A percentile compares a stretch with the other conserved stretches of the same genome.
Conservation (phyloP, 305 asterid genomes). For the Fraxinus paxiana region DNA sequence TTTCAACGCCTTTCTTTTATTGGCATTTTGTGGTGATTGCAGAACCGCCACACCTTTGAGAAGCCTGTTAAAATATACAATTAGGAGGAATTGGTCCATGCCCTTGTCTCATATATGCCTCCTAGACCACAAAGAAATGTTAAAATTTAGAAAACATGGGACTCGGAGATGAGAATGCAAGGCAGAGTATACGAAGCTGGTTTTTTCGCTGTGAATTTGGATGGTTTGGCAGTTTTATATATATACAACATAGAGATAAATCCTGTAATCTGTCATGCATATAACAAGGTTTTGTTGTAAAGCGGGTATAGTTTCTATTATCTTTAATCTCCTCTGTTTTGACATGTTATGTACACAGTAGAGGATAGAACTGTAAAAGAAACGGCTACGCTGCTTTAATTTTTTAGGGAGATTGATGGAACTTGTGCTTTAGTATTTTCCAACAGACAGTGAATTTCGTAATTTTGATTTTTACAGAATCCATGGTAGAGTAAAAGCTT, state of each 20-base stretch:
- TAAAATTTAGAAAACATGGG: neutral
- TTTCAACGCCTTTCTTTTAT: neutral
- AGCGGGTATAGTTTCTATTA: slow-evolving; percentile 2
- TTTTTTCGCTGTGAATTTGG: neutral
- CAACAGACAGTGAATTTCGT: neutral
- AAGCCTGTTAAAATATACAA: slow-evolving; percentile 45
- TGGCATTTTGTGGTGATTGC: slow-evolving; percentile 19
- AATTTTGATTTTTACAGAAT: neutral
- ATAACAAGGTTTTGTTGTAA: slow-evolving; percentile 21
- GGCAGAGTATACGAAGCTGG: neutral
- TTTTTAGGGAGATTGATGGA: neutral
- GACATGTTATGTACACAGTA: slow-evolving; percentile 1
- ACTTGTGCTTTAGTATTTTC: neutral
- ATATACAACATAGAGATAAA: neutral
- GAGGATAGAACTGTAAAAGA: slow-evolving; percentile 29
- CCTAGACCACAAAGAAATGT: neutral
- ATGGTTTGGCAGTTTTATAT: neutral
- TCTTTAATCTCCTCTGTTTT: neutral
- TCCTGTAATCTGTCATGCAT: neutral
- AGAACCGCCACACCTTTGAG: slow-evolving; percentile 47
- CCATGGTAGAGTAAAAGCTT: neutral
- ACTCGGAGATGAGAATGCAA: neutral
- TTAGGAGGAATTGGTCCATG: slow-evolving; percentile 12
- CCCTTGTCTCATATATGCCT: neutral
- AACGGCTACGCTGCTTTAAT: slow-evolving; percentile 5